Conservation (phyloP, 768 basidiomycete species). For the Auricularia cornea region DNA sequence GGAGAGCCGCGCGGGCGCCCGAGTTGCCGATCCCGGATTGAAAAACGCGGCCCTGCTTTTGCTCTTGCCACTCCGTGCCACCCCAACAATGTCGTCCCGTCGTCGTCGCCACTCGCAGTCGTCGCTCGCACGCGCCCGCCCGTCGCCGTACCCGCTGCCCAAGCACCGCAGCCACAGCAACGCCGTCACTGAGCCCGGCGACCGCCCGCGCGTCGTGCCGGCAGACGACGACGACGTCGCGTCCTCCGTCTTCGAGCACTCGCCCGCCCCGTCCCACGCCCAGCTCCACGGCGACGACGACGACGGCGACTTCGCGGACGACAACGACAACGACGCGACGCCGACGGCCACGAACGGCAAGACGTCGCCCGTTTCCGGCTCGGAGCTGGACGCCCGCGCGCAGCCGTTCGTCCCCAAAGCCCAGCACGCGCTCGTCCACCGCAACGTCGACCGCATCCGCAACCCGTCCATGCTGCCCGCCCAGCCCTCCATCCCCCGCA, state of each 20-base stretch:
- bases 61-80: not conserved
- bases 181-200: not conserved
- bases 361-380: not conserved
- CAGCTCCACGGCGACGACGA: not conserved
- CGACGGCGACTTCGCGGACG: not conserved
- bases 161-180: not conserved
- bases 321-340: not conserved
- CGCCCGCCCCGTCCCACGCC: not conserved
- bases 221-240: not conserved
- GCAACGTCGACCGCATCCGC: conserved; percentile 1
- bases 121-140: not conserved
- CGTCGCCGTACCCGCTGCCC: not conserved
- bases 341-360: not conserved
- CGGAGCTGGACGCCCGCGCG: not conserved
- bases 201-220: not conserved
- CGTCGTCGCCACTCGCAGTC: not conserved
- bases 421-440: not conserved
- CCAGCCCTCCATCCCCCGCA: conserved; percentile 28
- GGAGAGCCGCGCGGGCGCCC: too few relatives aligned
- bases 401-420: not conserved
- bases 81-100: not conserved
- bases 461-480: conserved; percentile 26
- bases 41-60: not conserved
- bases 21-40: too few relatives aligned
- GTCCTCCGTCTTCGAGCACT: not conserved